phyloP scores from a whole-genome alignment of 129 eudicot species.

The Saposhnikovia divaricata region DNA sequence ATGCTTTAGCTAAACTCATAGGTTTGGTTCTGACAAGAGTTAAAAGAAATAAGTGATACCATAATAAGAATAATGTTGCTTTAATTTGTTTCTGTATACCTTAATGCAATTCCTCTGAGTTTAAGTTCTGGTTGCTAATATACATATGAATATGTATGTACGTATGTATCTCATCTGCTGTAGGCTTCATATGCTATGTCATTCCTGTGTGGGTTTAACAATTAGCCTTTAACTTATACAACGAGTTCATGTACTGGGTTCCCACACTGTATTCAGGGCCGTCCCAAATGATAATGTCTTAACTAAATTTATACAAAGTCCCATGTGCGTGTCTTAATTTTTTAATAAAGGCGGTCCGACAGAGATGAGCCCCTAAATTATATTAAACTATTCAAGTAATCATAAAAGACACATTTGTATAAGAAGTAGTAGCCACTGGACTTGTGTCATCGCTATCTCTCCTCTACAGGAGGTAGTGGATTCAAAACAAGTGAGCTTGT shows the following conservation, averaged over 20 bases:
- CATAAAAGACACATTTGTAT: neutral
- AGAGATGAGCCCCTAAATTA: neutral
- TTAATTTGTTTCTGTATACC: neutral
- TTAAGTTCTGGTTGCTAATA: too few relatives aligned
- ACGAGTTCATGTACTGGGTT: neutral
- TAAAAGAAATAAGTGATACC: neutral
- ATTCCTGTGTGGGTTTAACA: neutral
- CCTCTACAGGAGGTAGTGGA: neutral
- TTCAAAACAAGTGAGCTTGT: neutral
- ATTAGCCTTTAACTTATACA: neutral
- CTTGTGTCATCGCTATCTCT: neutral
- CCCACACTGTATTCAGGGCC: neutral
- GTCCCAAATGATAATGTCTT: neutral
- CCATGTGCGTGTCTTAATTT: too few relatives aligned
- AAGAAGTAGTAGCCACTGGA: neutral
- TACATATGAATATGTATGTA: too few relatives aligned
- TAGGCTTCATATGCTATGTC: too few relatives aligned
- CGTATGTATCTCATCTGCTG: too few relatives aligned
- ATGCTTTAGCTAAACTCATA: neutral
- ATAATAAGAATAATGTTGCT: neutral
- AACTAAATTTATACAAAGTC: too few relatives aligned
- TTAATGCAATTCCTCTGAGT: neutral
- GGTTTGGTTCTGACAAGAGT: too few relatives aligned
- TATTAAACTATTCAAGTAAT: too few relatives aligned
- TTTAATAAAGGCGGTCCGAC: too few relatives aligned